A percentile compares a stretch with the other conserved stretches of the same genome.
Conservation (phyloP, 495 filamentous ascomycete genomes). For the Xylaria bambusicola region DNA sequence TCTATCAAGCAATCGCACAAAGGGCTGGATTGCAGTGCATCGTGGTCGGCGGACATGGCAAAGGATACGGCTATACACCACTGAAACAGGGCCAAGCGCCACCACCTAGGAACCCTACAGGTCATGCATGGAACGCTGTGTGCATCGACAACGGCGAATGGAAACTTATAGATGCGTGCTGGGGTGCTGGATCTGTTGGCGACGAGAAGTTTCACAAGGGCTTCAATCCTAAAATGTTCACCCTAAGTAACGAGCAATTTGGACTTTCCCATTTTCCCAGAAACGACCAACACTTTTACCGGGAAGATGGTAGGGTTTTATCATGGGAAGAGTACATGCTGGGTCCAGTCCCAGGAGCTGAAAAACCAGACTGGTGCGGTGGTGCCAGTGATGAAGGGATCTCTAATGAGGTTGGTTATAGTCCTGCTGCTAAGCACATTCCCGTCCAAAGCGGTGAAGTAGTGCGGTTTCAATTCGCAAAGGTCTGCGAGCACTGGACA, state of each 20-base stretch:
- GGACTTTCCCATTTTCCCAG: constrained; percentile 75
- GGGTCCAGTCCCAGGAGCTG: constrained; percentile 45
- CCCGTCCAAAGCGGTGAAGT: constrained; percentile 50
- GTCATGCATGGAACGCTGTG: constrained; percentile 92
- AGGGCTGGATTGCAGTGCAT: constrained; percentile 72
- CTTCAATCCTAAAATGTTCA: constrained; percentile 74
- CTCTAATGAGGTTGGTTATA: constrained; percentile 55
- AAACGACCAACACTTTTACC: constrained; percentile 68
- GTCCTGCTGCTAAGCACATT: constrained; percentile 60
- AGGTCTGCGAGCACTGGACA: constrained; percentile 79
- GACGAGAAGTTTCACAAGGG: constrained; percentile 59
- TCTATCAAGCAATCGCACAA: constrained; percentile 73
- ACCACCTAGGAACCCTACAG: constrained; percentile 56
- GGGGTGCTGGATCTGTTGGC: constrained; percentile 77
- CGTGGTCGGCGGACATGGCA: constrained; percentile 78
- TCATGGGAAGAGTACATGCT: constrained; percentile 80
- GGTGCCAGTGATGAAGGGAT: constrained; percentile 62
- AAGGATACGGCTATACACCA: constrained; percentile 72
- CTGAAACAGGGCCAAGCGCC: constrained; percentile 55
- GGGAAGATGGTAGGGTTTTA: constrained; percentile 49
- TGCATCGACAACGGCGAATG: constrained; percentile 81
- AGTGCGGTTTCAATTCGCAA: constrained; percentile 73
- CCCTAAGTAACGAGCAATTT: constrained; percentile 79
- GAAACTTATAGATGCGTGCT: constrained; percentile 91
- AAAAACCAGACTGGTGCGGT: constrained; percentile 54